Evolutionary conservation across 2,329 filamentous ascomycete genomes (phyloP), one percentile per base, ranked within the genome.

Genomic region (Claviceps lovelessii): DNA sequence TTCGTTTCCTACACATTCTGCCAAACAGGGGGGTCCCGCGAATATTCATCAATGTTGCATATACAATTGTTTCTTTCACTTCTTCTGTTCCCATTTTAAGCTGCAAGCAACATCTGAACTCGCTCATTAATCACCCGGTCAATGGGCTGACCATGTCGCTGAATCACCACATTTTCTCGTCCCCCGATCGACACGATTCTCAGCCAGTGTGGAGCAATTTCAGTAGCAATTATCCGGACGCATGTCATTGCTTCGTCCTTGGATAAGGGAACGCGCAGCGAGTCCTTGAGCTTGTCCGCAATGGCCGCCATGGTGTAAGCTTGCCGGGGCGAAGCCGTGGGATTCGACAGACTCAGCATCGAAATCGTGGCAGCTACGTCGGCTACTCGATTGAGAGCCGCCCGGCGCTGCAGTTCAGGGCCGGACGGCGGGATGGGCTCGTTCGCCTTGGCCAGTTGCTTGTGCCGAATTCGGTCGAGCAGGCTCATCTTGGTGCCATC

Each of bases 381-480:
- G n/a, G 77, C 74, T 0, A 83, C 78, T 10, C 85, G 79, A 61
- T 85, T 80, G 29, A 88, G 72, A 0, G 86, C 86, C 4, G 81
- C 78, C 15, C 75, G 77, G 13, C 84, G 82, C 58, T 78, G 72
- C 3, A 86, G 70, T 60, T 83, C 76, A 0, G 77, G 73, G 0
- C 76, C 63, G 1, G 82, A 74, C 1, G 85, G 72, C 0, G 84
- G 81, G 0, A 76, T 67, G 5, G 76, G 67, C 64, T 83, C 87
- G 51, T 70, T 73, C 9, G 73, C 67, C 60, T 77, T 77, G 65
- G 78, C 73, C 60, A 76, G 68, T 60, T 86, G 80, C 72, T 91
- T 91, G 54, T 78, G 75, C 58, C 85, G 83, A 59, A 94, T 79
- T 51, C 86, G 84, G 66, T 90, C 86, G 55, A 93, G 75, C 29